A percentile compares a stretch with the other conserved stretches of the same genome.
Evolutionary conservation across 2,329 filamentous ascomycete species (phyloP).

Genomic region (Venturia carpophila): DNA sequence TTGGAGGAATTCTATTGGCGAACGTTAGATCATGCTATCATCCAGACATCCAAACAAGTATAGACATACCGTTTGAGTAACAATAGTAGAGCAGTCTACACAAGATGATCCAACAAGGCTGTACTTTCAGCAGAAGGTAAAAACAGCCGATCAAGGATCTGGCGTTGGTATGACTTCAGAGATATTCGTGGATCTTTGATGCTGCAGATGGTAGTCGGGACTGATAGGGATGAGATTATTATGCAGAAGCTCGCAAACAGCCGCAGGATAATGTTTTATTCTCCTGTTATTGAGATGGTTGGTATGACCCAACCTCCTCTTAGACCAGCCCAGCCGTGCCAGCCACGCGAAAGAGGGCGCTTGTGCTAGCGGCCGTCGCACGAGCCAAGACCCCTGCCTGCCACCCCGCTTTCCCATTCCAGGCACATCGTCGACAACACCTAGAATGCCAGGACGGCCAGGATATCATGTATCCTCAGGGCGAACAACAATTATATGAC

Average conservation of each 20-base stretch:
- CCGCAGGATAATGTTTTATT: slow-evolving; percentile 6
- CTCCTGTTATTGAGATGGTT: background rate
- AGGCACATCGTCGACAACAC: background rate
- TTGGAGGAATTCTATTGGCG: background rate
- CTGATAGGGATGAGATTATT: background rate
- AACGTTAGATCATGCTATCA: slow-evolving; percentile 1
- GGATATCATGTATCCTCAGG: no score
- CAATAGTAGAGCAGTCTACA: background rate
- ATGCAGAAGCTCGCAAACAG: background rate
- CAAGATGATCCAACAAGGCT: background rate
- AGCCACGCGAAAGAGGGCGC: background rate
- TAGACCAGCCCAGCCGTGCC: no score
- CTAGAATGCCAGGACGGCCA: no score
- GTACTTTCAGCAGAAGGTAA: background rate
- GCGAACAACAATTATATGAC: no score
- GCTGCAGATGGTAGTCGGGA: background rate
- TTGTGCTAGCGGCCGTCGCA: background rate
- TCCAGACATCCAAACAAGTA: background rate
- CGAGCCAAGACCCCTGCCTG: background rate
- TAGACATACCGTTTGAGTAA: background rate
- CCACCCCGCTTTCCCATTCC: background rate
- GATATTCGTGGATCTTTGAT: background rate
- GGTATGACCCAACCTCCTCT: slow-evolving; percentile 24
- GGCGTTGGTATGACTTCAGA: background rate
- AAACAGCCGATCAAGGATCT: background rate